phyloP scores from a whole-genome alignment of 768 basidiomycete species.

The Tylopilus vinaceipallidus region DNA sequence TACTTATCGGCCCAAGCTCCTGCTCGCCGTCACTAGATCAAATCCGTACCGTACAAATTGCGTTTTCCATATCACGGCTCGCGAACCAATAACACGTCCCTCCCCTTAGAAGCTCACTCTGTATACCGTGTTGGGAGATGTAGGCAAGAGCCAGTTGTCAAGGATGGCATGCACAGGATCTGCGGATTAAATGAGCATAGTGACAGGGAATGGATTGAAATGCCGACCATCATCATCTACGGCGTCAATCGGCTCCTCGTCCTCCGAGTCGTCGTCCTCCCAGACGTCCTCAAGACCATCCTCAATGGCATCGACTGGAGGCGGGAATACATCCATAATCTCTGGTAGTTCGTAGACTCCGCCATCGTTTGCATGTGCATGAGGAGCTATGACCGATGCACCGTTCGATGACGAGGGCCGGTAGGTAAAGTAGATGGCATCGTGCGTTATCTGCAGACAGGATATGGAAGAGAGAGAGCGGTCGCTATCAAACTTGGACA shows the following conservation, averaged over 20 bases:
- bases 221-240: slow-evolving; percentile 14
- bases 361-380: neutral
- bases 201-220: neutral
- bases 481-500: slow-evolving; percentile 15
- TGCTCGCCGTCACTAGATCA: neutral
- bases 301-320: slow-evolving; percentile 8
- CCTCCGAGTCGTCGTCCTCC: slow-evolving; percentile 17
- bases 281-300: slow-evolving; percentile 11
- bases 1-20: no score
- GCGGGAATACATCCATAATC: slow-evolving; percentile 2
- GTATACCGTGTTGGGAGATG: slow-evolving; percentile 24
- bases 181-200: slow-evolving; percentile 7
- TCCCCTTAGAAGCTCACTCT: slow-evolving; percentile 23
- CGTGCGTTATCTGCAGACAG: slow-evolving; percentile 56
- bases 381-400: neutral
- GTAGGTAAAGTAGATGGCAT: slow-evolving; percentile 48
- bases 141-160: slow-evolving; percentile 23
- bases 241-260: slow-evolving; percentile 4
- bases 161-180: slow-evolving; percentile 14
- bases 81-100: neutral
- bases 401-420: slow-evolving; percentile 4
- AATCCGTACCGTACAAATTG: neutral
- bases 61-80: neutral
- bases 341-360: neutral
- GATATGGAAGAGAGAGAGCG: slow-evolving; percentile 32